A percentile compares a stretch with the other conserved stretches of the same genome.
Evolutionary conservation across 495 filamentous ascomycete species (phyloP).

Genomic region (Durotheca rogersii): DNA sequence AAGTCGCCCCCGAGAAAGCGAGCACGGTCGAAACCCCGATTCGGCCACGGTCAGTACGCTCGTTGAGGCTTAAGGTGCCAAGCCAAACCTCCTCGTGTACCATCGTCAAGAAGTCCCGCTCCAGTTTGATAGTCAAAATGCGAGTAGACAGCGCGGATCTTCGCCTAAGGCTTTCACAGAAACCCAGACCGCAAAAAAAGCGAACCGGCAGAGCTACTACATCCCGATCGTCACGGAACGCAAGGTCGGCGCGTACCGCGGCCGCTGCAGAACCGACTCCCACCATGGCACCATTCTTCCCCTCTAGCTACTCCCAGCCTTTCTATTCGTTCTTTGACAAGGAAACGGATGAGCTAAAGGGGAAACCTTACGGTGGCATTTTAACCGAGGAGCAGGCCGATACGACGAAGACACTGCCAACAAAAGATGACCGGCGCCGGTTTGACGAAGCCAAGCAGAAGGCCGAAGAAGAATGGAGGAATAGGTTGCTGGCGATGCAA

Average conservation of each 20-base stretch:
- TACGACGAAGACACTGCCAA: conserved; percentile 82
- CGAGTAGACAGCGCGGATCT: conserved; percentile 61
- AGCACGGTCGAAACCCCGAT: conserved; percentile 34
- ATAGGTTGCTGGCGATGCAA: conserved; percentile 49
- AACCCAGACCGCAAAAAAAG: conserved; percentile 51
- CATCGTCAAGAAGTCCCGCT: conserved; percentile 43
- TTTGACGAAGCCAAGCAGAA: conserved; percentile 87
- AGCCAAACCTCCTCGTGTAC: conserved; percentile 20
- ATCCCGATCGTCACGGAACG: conserved; percentile 36
- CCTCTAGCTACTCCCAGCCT: conserved; percentile 58
- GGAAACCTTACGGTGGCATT: conserved; percentile 95
- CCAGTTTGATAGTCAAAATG: conserved; percentile 48
- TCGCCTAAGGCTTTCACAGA: conserved; percentile 55
- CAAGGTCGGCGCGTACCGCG: conserved; percentile 31
- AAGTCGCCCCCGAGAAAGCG: conserved; percentile 27
- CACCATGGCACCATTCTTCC: conserved; percentile 54
- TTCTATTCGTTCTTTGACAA: conserved; percentile 85
- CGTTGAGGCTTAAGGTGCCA: conserved; percentile 42
- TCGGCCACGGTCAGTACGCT: conserved; percentile 41
- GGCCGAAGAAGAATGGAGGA: conserved; percentile 89
- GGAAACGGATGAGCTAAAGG: conserved; percentile 83
- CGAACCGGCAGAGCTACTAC: conserved; percentile 38
- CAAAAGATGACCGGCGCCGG: conserved; percentile 70
- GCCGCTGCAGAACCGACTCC: conserved; percentile 38
- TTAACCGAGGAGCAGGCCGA: conserved; percentile 86